A percentile compares a stretch with the other conserved stretches of the same genome.
Evolutionary conservation across 2,329 filamentous ascomycete species (phyloP).

Genomic region (Fusarium verticillioides): DNA sequence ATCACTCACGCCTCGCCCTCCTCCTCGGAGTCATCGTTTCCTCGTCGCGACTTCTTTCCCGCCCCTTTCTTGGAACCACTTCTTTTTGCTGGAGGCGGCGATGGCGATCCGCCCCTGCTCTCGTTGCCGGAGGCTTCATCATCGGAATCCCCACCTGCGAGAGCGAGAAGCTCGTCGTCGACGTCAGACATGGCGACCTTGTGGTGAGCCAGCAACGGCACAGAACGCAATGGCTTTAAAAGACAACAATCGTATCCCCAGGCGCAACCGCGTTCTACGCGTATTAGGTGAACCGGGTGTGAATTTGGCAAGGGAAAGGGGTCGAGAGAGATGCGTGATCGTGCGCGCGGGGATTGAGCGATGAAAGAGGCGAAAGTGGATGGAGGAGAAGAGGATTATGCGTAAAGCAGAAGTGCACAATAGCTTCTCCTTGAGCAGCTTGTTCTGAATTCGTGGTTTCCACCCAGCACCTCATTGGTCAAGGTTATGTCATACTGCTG

Average conservation of each 20-base stretch:
- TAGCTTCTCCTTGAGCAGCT: slow-evolving; percentile 30
- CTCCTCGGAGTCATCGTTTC: slow-evolving; percentile 64
- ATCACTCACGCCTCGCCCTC: slow-evolving; percentile 65
- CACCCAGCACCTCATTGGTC: slow-evolving; percentile 39
- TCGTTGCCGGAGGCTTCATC: slow-evolving; percentile 66
- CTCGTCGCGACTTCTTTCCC: slow-evolving; percentile 62
- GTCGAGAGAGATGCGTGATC: slow-evolving; percentile 9
- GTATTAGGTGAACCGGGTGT: slow-evolving; percentile 6
- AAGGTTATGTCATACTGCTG: slow-evolving; percentile 39
- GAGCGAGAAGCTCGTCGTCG: slow-evolving; percentile 92
- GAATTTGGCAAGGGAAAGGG: background rate
- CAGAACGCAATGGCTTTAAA: slow-evolving; percentile 22
- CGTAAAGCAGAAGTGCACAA: slow-evolving; percentile 26
- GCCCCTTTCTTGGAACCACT: slow-evolving; percentile 46
- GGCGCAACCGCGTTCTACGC: slow-evolving; percentile 27
- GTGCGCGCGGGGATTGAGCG: slow-evolving; percentile 9
- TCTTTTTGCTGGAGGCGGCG: slow-evolving; percentile 56
- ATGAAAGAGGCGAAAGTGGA: slow-evolving; percentile 26
- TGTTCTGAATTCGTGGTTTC: slow-evolving; percentile 42
- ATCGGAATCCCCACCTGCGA: slow-evolving; percentile 82
- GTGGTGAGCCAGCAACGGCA: slow-evolving; percentile 2
- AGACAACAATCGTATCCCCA: background rate
- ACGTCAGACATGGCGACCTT: slow-evolving; percentile 79
- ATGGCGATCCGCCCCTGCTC: slow-evolving; percentile 66
- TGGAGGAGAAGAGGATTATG: slow-evolving; percentile 22